These are phyloP conservation scores for Sporothrix sp. DNA, from an alignment of 2,329 filamentous ascomycete species.

Conservation along the genomic window DNA sequence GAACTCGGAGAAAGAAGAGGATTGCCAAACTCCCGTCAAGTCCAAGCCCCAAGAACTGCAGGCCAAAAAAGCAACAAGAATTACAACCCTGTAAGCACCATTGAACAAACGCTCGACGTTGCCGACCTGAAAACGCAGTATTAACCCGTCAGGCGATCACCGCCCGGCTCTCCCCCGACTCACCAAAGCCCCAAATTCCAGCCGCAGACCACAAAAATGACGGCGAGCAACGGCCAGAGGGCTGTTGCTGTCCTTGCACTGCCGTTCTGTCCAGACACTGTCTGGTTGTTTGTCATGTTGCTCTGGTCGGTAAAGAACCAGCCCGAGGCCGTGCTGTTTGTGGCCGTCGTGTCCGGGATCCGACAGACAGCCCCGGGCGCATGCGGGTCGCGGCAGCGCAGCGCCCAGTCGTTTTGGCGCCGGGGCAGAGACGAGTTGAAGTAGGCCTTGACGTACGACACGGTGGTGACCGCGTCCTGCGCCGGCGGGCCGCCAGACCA, in stretches of 20 bases:
- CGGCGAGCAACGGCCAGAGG: conserved; percentile 3
- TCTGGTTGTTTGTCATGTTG: conserved; percentile 41
- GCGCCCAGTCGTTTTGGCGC: conserved; percentile 30
- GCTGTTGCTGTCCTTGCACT: background rate
- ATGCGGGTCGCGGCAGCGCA: conserved; percentile 32
- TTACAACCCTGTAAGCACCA: no score
- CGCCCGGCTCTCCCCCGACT: no score
- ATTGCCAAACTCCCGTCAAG: no score
- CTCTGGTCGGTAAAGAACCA: conserved; percentile 41
- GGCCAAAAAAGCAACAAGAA: no score
- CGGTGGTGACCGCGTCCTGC: conserved; percentile 50
- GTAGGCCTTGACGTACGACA: conserved; percentile 67
- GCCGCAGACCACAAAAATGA: background rate
- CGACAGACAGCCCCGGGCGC: conserved; percentile 35
- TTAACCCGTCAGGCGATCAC: no score
- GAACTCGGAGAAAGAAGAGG: no score
- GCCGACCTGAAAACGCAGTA: no score
- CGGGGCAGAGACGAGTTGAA: conserved; percentile 56
- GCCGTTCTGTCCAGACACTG: conserved; percentile 21
- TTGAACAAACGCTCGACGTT: no score
- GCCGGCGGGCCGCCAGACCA: conserved; percentile 65
- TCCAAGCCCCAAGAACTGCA: no score
- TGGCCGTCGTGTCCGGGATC: conserved; percentile 37
- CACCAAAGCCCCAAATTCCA: conserved; percentile 9
- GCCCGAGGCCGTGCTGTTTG: conserved; percentile 25